Percentiles rank a stretch among this genome's conserved stretches.
These are phyloP conservation scores for Calocera viscosa DNA, from an alignment of 768 basidiomycete species.

Conservation along the genomic window DNA sequence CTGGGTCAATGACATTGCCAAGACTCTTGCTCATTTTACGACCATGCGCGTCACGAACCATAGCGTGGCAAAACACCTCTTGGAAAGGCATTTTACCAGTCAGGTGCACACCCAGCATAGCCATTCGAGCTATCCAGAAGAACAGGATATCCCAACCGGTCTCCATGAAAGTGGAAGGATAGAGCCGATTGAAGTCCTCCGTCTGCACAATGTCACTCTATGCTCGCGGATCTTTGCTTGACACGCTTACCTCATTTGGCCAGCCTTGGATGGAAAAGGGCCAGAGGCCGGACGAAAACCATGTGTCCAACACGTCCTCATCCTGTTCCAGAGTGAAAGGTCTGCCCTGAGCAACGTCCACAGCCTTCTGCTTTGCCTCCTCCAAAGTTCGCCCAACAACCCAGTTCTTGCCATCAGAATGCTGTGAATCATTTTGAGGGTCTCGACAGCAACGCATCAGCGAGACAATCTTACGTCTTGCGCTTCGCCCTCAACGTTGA, in stretches of 20 bases:
- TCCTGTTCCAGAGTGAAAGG: constrained; percentile 78
- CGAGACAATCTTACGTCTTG: constrained; percentile 42
- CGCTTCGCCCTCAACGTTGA: constrained; percentile 63
- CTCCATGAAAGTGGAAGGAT: constrained; percentile 82
- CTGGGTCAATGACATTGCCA: constrained; percentile 93
- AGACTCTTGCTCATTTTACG: constrained; percentile 98
- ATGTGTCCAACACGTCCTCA: constrained; percentile 94
- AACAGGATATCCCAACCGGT: constrained; percentile 99
- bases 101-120: constrained; percentile 75
- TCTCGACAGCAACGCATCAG: neutral
- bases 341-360: constrained; percentile 49
- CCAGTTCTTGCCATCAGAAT: constrained; percentile 68
- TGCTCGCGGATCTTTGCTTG: neutral
- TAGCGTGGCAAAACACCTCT: constrained; percentile 94
- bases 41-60: constrained; percentile 97
- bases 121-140: constrained; percentile 99
- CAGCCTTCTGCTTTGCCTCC: constrained; percentile 67
- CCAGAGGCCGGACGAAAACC: constrained; percentile 98
- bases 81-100: constrained; percentile 87
- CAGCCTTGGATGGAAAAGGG: constrained; percentile 96
- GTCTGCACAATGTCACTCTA: constrained; percentile 38
- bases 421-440: constrained; percentile 29
- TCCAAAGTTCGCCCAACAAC: constrained; percentile 72
- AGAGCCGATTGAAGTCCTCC: constrained; percentile 63
- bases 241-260: constrained; percentile 63